phyloP scores from a whole-genome alignment of 1,284 basidiomycete genomes.

The Phenoliferia sp. region DNA sequence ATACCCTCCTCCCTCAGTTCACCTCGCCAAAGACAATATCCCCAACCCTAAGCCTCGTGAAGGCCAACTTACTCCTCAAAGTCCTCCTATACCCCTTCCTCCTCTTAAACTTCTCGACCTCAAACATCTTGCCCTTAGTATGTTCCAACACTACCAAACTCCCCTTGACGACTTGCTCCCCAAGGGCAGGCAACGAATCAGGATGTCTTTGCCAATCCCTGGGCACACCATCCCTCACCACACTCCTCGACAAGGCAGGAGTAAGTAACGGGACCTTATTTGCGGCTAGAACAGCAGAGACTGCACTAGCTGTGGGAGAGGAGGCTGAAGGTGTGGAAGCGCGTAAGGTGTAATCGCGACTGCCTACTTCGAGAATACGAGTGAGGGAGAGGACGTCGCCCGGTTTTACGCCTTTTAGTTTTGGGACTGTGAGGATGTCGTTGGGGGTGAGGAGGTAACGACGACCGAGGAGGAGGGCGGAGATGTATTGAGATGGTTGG shows the following conservation, averaged over 20 bases:
- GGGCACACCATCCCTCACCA: slow-evolving; percentile 22
- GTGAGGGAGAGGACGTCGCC: slow-evolving; percentile 81
- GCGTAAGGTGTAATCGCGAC: slow-evolving; percentile 86
- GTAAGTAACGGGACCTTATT: slow-evolving; percentile 53
- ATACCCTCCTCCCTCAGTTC: neutral
- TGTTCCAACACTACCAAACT: slow-evolving; percentile 91
- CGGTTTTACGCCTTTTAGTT: slow-evolving; percentile 65
- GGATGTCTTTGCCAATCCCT: slow-evolving; percentile 33
- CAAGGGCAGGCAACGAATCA: slow-evolving; percentile 34
- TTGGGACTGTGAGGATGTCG: slow-evolving; percentile 88
- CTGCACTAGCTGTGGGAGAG: neutral
- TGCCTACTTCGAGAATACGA: slow-evolving; percentile 88
- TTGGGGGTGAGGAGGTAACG: slow-evolving; percentile 83
- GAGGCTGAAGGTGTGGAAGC: slow-evolving; percentile 36
- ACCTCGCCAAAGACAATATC: slow-evolving; percentile 46
- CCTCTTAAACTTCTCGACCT: slow-evolving; percentile 90
- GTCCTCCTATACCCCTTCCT: slow-evolving; percentile 77
- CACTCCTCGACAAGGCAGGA: slow-evolving; percentile 7
- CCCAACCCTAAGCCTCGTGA: slow-evolving; percentile 62
- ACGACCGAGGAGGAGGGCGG: slow-evolving; percentile 80
- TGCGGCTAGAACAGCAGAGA: slow-evolving; percentile 2
- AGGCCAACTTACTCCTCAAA: slow-evolving; percentile 30
- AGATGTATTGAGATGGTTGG: slow-evolving; percentile 80
- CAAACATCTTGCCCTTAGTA: slow-evolving; percentile 87
- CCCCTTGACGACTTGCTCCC: slow-evolving; percentile 61